Conservation (phyloP, 208 protist species). For the Trypanosoma boissoni region DNA sequence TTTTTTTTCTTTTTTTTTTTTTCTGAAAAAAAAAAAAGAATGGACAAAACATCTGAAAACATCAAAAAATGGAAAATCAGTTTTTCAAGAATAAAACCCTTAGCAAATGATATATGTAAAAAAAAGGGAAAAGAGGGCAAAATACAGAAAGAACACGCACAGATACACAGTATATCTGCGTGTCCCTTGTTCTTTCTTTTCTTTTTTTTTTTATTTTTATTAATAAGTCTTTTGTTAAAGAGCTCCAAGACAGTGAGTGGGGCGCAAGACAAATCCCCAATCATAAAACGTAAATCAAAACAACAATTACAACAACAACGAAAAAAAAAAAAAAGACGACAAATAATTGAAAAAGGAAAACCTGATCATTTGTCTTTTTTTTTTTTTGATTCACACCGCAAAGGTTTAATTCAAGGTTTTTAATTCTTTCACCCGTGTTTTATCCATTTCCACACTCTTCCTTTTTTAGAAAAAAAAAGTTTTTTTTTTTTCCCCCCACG, state of each 20-base stretch:
- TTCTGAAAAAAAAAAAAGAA: neutral
- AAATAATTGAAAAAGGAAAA: neutral
- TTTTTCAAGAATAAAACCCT: slow-evolving; percentile 9
- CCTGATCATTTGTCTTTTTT: neutral
- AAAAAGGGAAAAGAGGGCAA: slow-evolving; percentile 10
- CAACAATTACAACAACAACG: slow-evolving; percentile 16
- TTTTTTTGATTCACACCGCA: neutral
- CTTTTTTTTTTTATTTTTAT: slow-evolving; percentile 5
- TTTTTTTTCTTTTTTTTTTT: slow-evolving; percentile 25
- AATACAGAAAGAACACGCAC: slow-evolving; percentile 26
- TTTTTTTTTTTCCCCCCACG: neutral
- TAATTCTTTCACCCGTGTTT: neutral
- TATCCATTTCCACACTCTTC: no score
- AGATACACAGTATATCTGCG: no score
- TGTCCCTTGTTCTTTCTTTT: neutral
- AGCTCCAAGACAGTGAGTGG: no score
- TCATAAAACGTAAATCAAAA: slow-evolving; percentile 14
- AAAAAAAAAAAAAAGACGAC: neutral
- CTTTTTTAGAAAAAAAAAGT: no score
- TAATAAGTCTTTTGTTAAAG: no score
- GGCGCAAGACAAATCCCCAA: no score
- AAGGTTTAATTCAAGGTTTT: neutral
- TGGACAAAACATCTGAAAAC: slow-evolving; percentile 10
- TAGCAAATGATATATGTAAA: slow-evolving; percentile 17
- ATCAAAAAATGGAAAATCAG: slow-evolving; percentile 15